Percentiles rank a stretch among this genome's conserved stretches.
Evolutionary conservation across 225 moss, liverwort and hornwort genomes (phyloP).

Genomic region (Polytrichum formosum): DNA sequence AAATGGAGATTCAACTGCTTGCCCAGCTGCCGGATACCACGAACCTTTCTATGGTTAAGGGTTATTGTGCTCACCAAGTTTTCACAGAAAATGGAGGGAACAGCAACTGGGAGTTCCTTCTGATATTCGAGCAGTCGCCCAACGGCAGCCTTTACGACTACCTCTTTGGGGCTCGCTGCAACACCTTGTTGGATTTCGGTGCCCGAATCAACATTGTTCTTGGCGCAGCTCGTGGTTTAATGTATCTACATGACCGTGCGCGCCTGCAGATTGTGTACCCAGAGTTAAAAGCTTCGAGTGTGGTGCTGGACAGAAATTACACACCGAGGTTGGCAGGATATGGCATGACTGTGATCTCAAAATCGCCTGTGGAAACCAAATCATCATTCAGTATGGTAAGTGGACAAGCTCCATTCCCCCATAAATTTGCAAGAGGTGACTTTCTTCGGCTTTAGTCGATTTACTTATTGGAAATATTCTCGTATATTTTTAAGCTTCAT

Average conservation of each 20-base stretch:
- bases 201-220: conserved; percentile 39
- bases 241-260: conserved; percentile 46
- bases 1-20: conserved; percentile 38
- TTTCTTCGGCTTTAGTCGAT: too few species aligned
- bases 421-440: too few species aligned
- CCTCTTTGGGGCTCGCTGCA: conserved; percentile 31
- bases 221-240: conserved; percentile 44
- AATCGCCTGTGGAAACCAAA: conserved; percentile 13
- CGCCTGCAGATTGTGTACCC: conserved; percentile 39
- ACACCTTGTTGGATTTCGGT: conserved; percentile 31
- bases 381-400: conserved; percentile 27
- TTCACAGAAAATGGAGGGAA: not conserved
- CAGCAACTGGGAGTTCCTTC: conserved; percentile 23
- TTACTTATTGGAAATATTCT: too few species aligned
- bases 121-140: conserved; percentile 42
- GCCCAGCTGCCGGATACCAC: conserved; percentile 25
- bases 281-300: conserved; percentile 32
- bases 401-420: not conserved
- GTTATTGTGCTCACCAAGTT: conserved; percentile 38
- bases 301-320: conserved; percentile 40
- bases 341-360: conserved; percentile 22
- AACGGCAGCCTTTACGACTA: conserved; percentile 51
- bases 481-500: too few species aligned
- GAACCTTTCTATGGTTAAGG: conserved; percentile 40
- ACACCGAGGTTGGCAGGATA: conserved; percentile 40